Evolutionary conservation across 2,329 filamentous ascomycete genomes (phyloP), one percentile per base, ranked within the genome.

Genomic region (Endoconidiophora polonica): DNA sequence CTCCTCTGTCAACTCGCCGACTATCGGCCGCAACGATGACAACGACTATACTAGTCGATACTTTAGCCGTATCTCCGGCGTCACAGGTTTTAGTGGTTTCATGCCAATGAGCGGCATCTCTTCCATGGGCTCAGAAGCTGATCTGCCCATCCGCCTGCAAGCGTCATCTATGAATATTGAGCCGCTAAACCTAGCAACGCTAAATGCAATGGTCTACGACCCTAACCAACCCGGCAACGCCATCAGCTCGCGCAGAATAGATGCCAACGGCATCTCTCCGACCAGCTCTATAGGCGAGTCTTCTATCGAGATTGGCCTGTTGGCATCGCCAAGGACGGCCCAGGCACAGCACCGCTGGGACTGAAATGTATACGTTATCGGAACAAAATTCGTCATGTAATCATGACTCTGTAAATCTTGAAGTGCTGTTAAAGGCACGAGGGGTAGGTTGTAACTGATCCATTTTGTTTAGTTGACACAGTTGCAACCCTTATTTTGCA

Each of bases 151-250:
- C 12, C 44, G 29, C 6, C 40, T 47, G n/a, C 39, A 14, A 18
- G 40, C 50, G 14, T 18, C 42, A 3, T 38, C 39, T 3, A 18
- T 44, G 3, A 37, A 42, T 7, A 41, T 52, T 20, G 42, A 43
- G 37, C 51, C 51, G 33, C 23, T 53, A 20, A 53, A 53, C 22
- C 29, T 54, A 24, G 41, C 52, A 3, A 70, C 65, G 1, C 63
- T 77, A 2, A 74, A 67, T 52, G 69, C 75, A 2, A 65, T 67
- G 1, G 71, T 77, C 3, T 78, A 78, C 58, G 67, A 63, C 50
- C 69, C 71, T 0, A 59, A 64, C 20, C 67, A 61, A 48, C 59
- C 63, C 5, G 57, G 55, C 5, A 56, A 53, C 7, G 61, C 59
- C 7, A 36, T 26, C 7, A 33, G 26, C 9, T 23, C 52, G 14